Base-by-base conservation (phyloP, 2,329 filamentous ascomycete species). In the Hypoxylon sp. region DNA sequence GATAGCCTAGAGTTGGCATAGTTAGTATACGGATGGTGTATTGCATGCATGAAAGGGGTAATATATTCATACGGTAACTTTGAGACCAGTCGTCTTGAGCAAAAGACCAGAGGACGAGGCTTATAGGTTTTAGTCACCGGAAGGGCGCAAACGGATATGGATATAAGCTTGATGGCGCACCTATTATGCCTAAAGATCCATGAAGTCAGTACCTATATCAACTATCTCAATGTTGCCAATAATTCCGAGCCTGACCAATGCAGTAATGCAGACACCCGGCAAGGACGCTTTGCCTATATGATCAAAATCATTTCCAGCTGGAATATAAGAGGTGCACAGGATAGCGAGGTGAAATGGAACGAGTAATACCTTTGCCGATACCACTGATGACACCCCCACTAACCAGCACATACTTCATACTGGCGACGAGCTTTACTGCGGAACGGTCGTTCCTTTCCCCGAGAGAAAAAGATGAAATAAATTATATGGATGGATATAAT, bases 321-420 rank as follows among this genome's bases (percentile, higher is more conserved):
- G 15, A 19, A 41, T 11, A 62, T 24, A 24, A 11, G 13, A 26
- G 5, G 28, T 28, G 5, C 26, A 28, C 26, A 28, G 26, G 22
- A 37, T 28, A 39, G 32, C 7, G 13, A 37, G 15, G 32, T 3
- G 17, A 39, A 39, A 39, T 17, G 3, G 1, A 26, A 53, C 53
- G 41, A 49, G 60, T 48, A 51, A 55, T 56, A 67, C 53, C 56
- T 56, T 62, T 69, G 59, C 60, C 59, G 59, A 53, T 68, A 59
- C 65, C 60, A 63, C 62, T 60, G 57, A 71, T 77, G 82, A 80
- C 79, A 91, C 90, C 91, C 84, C 91, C 91, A 71, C 89, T 91
- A 70, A 93, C 90, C 70, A 93, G 83, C 79, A 93, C 89, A 84
- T 92, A 92, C 82, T 92, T 92, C 90, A 93, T 93, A 74, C 81